These are phyloP conservation scores for Fusarium sp. DNA, from an alignment of 2,329 filamentous ascomycete genomes.

Conservation along the genomic window DNA sequence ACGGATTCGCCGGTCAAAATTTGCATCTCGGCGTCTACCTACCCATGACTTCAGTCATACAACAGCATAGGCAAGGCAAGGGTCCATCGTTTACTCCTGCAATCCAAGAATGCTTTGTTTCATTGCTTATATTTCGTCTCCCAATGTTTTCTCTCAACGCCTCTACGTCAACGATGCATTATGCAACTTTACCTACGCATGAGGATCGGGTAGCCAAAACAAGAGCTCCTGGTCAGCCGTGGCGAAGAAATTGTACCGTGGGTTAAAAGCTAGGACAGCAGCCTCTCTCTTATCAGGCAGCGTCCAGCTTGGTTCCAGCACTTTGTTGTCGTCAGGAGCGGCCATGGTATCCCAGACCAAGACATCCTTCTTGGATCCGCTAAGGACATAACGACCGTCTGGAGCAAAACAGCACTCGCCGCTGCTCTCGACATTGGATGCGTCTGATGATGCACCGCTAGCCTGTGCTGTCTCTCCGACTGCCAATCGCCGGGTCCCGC, in stretches of 20 bases:
- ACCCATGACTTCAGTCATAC: background rate
- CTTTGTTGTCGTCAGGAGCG: conserved; percentile 64
- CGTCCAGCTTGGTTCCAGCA: conserved; percentile 71
- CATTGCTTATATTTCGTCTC: background rate
- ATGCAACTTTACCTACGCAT: conserved; percentile 52
- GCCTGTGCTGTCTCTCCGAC: conserved; percentile 60
- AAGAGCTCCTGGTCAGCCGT: conserved; percentile 87
- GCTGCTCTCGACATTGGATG: conserved; percentile 63
- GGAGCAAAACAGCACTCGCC: conserved; percentile 90
- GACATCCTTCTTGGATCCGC: conserved; percentile 79
- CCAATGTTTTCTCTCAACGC: background rate
- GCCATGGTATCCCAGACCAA: conserved; percentile 86
- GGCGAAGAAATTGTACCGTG: conserved; percentile 89
- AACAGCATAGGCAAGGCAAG: conserved; percentile 1
- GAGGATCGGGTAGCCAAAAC: conserved; percentile 80
- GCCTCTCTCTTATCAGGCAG: conserved; percentile 75
- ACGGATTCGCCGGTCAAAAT: background rate
- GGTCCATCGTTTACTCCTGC: conserved; percentile 24
- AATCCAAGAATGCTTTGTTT: background rate
- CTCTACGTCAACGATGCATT: background rate
- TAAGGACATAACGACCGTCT: conserved; percentile 88
- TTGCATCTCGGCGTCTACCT: background rate
- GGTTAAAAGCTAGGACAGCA: conserved; percentile 87
- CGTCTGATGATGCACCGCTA: conserved; percentile 52
- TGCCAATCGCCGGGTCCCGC: conserved; percentile 62